A percentile compares a stretch with the other conserved stretches of the same genome.
Conservation (phyloP, 1,284 basidiomycete genomes). For the Sanghuangporus weigelae region DNA sequence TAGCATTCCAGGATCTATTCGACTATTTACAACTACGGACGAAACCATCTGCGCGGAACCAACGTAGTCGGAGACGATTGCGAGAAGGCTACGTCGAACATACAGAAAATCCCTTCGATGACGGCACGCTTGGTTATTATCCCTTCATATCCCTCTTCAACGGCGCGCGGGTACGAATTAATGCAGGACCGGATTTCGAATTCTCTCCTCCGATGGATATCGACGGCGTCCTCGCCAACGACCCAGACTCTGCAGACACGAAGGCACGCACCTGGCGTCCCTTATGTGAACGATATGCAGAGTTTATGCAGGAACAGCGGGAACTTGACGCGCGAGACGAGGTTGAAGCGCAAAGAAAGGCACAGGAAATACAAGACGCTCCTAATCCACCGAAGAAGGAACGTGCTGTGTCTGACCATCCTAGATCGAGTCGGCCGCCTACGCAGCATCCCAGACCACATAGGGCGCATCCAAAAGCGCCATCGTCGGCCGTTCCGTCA, state of each 20-base stretch:
- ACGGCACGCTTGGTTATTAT: constrained; percentile 94
- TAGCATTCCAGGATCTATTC: constrained; percentile 86
- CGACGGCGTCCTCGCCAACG: constrained; percentile 48
- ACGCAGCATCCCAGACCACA: not conserved
- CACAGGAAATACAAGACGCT: constrained; percentile 19
- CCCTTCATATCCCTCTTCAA: constrained; percentile 94
- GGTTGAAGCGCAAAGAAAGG: constrained; percentile 35
- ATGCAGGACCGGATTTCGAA: constrained; percentile 84
- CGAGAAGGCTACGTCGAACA: constrained; percentile 66
- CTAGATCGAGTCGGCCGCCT: not conserved
- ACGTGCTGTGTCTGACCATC: not conserved
- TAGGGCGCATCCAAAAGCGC: not conserved
- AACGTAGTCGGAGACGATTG: constrained; percentile 50
- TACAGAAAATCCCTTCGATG: constrained; percentile 83
- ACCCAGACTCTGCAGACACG: constrained; percentile 17
- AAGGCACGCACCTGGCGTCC: constrained; percentile 61
- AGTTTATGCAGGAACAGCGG: constrained; percentile 77
- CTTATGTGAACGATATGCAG: constrained; percentile 68
- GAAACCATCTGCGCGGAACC: constrained; percentile 47
- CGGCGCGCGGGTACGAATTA: constrained; percentile 79
- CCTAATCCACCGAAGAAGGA: constrained; percentile 3
- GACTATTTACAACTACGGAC: constrained; percentile 86
- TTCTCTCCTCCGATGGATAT: constrained; percentile 74
- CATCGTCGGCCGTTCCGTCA: not conserved
- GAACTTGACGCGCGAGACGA: constrained; percentile 65